These are phyloP conservation scores for Artemisia annua DNA, from an alignment of 129 eudicot genomes.

Conservation along the genomic window DNA sequence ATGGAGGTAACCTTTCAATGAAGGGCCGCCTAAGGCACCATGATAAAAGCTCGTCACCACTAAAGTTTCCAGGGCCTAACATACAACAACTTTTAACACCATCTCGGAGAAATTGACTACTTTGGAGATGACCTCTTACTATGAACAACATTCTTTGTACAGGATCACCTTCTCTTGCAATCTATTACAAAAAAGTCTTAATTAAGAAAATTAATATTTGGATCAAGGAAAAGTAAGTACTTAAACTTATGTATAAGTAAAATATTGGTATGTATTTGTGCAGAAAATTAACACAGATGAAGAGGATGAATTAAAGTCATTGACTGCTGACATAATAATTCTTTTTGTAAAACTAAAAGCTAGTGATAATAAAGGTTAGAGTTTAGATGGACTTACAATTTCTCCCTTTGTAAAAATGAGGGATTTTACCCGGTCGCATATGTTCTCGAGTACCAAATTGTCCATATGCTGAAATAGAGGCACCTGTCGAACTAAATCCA, in stretches of 20 bases:
- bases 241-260: too few species aligned
- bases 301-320: too few species aligned
- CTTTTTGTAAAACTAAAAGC: too few species aligned
- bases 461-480: slow-evolving; percentile 99
- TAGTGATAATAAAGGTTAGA: not conserved
- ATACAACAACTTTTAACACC: slow-evolving; percentile 91
- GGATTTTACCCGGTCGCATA: slow-evolving; percentile 96
- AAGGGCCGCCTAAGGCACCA: slow-evolving; percentile 93
- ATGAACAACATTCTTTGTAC: slow-evolving; percentile 87
- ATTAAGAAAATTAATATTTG: not conserved
- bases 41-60: slow-evolving; percentile 92
- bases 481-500: slow-evolving; percentile 95
- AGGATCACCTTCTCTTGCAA: slow-evolving; percentile 94
- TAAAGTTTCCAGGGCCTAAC: slow-evolving; percentile 98
- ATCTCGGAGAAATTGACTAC: slow-evolving; percentile 82
- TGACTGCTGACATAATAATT: too few species aligned
- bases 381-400: slow-evolving; percentile 51
- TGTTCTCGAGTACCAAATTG: slow-evolving; percentile 86
- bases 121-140: slow-evolving; percentile 96
- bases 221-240: not conserved
- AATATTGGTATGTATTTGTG: too few species aligned
- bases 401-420: slow-evolving; percentile 97
- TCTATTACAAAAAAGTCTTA: slow-evolving; percentile 30
- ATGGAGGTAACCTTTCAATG: slow-evolving; percentile 84
- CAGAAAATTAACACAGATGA: too few species aligned